Evolutionary conservation across 179 eudicot genomes (phyloP).

Genomic region (Spergularia azorica): DNA sequence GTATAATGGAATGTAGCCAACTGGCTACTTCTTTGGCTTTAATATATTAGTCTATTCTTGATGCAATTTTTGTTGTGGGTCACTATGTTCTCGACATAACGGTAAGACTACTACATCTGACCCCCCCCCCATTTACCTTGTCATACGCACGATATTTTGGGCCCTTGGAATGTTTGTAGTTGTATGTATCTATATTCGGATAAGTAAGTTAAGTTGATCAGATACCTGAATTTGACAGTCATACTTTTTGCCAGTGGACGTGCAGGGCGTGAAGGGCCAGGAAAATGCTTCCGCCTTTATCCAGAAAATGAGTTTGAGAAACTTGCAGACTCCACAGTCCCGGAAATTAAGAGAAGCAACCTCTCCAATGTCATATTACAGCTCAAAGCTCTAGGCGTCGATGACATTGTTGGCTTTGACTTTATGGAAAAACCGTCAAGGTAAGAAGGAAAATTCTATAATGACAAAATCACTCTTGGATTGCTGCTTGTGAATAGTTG

Average conservation of each 20-base stretch:
- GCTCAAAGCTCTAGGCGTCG: conserved; percentile 92
- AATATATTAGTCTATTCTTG: too few relatives aligned
- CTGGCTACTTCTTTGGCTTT: too few relatives aligned
- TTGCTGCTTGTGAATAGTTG: neutral
- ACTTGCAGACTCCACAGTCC: conserved; percentile 80
- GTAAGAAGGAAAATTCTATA: conserved; percentile 32
- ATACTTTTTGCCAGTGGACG: conserved; percentile 68
- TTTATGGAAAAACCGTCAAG: conserved; percentile 92
- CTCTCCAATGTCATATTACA: conserved; percentile 89
- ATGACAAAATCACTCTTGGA: neutral
- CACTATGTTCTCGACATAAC: too few relatives aligned
- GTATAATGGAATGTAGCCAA: too few relatives aligned
- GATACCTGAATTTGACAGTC: conserved; percentile 15
- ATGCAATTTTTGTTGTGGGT: too few relatives aligned
- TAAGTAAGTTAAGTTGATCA: neutral
- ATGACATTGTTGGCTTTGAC: conserved; percentile 86
- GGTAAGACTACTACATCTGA: too few relatives aligned
- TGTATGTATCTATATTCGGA: neutral
- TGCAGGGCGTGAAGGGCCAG: conserved; percentile 99
- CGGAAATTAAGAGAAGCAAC: conserved; percentile 87
- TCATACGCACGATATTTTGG: too few relatives aligned
- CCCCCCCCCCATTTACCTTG: too few relatives aligned
- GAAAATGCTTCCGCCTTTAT: conserved; percentile 95
- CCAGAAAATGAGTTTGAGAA: conserved; percentile 79
- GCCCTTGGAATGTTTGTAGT: too few relatives aligned